phyloP scores from a whole-genome alignment of 2,329 filamentous ascomycete species.

The Epichloe sylvatica region DNA sequence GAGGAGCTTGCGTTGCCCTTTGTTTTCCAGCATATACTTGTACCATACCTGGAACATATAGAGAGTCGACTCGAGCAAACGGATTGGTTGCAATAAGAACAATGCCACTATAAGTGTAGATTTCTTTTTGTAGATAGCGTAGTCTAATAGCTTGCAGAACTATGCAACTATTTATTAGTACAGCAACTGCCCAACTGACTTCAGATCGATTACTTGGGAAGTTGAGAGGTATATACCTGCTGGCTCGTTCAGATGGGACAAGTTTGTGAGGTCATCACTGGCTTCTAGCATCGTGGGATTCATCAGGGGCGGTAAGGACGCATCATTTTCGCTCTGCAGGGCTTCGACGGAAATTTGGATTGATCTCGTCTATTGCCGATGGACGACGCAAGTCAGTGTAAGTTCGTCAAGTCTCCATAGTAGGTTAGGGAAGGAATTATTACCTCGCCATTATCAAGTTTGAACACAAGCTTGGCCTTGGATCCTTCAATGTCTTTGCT shows the following conservation, averaged over 20 bases:
- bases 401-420: neutral
- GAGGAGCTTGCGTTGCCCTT: constrained; percentile 87
- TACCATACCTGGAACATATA: constrained; percentile 99
- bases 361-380: constrained; percentile 50
- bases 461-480: constrained; percentile 78
- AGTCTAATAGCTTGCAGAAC: constrained; percentile 95
- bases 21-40: constrained; percentile 97
- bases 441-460: constrained; percentile 87
- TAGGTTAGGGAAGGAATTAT: constrained; percentile 5
- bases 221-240: constrained; percentile 48
- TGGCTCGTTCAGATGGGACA: constrained; percentile 96
- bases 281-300: constrained; percentile 97
- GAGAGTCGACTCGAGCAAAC: constrained; percentile 90
- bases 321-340: constrained; percentile 62
- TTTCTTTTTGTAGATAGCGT: constrained; percentile 95
- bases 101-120: constrained; percentile 98
- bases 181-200: neutral
- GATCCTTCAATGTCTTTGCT: constrained; percentile 72
- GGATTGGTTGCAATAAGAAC: constrained; percentile 97
- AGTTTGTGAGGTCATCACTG: constrained; percentile 91
- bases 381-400: neutral
- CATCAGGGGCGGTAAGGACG: constrained; percentile 81
- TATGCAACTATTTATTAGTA: constrained; percentile 23
- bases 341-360: constrained; percentile 65
- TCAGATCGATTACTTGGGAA: neutral